A percentile compares a stretch with the other conserved stretches of the same genome.
Evolutionary conservation across 1,284 basidiomycete species (phyloP).

Genomic region (Chondrostereum purpureum): DNA sequence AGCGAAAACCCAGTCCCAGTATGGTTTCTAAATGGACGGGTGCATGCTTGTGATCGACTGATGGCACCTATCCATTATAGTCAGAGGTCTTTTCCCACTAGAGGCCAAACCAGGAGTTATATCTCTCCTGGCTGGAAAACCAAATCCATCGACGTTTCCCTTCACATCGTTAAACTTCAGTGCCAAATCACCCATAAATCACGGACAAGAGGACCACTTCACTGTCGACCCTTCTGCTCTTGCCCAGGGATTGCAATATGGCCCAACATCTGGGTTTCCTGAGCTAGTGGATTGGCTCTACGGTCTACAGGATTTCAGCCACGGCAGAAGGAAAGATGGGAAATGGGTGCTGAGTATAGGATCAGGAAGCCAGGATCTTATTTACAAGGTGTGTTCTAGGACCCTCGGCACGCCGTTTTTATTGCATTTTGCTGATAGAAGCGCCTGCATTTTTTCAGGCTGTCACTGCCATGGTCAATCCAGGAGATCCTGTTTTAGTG

Average conservation of each 20-base stretch:
- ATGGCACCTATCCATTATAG: too few relatives aligned
- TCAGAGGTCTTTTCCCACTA: conserved; percentile 63
- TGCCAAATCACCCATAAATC: conserved; percentile 41
- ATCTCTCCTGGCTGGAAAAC: conserved; percentile 83
- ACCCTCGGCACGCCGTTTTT: not conserved
- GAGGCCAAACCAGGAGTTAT: conserved; percentile 78
- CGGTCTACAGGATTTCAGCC: conserved; percentile 60
- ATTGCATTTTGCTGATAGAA: conserved; percentile 1
- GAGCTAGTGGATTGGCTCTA: conserved; percentile 60
- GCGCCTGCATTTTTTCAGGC: conserved; percentile 30
- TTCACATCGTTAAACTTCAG: conserved; percentile 71
- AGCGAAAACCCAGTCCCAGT: conserved; percentile 58
- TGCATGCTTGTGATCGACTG: too few relatives aligned
- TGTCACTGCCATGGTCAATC: conserved; percentile 58
- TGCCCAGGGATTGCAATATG: conserved; percentile 69
- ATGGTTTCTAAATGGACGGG: conserved; percentile 18
- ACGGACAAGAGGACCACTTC: conserved; percentile 37
- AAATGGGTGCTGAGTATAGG: conserved; percentile 76
- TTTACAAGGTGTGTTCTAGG: conserved; percentile 61
- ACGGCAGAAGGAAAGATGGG: conserved; percentile 52
- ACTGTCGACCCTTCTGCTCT: conserved; percentile 54
- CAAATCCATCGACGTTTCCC: conserved; percentile 87
- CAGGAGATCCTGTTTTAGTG: conserved; percentile 77
- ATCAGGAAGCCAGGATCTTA: conserved; percentile 81
- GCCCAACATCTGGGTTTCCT: conserved; percentile 67